These are phyloP conservation scores for Erodium texanum DNA, from an alignment of 441 rosid genomes.

Conservation along the genomic window DNA sequence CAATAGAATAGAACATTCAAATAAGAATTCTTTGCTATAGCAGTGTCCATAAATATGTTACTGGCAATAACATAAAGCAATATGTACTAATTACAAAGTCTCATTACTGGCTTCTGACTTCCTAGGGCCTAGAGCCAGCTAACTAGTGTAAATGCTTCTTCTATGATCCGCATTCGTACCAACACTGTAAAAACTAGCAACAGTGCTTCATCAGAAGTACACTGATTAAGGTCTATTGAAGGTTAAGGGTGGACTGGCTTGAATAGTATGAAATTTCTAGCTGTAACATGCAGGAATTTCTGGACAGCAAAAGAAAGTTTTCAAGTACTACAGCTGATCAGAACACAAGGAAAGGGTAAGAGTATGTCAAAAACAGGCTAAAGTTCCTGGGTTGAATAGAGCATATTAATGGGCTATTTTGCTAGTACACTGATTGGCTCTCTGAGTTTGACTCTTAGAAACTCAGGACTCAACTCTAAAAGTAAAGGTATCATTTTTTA, in stretches of 20 bases:
- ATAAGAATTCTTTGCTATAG: conserved; percentile 11
- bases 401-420: neutral
- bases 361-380: neutral
- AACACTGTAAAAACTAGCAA: neutral
- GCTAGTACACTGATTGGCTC: neutral
- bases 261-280: neutral
- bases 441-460: neutral
- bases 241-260: neutral
- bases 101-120: neutral
- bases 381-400: neutral
- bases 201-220: neutral
- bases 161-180: neutral
- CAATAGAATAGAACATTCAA: conserved; percentile 9
- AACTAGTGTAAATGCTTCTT: neutral
- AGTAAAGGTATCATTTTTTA: neutral
- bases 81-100: neutral
- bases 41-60: neutral
- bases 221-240: neutral
- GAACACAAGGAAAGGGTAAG: neutral
- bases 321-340: neutral
- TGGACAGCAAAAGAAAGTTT: neutral
- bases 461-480: neutral
- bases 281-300: neutral
- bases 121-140: neutral
- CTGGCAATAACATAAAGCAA: neutral